Evolutionary conservation across 768 basidiomycete species (phyloP).

Genomic region (Sporobolomyces phaffii): DNA sequence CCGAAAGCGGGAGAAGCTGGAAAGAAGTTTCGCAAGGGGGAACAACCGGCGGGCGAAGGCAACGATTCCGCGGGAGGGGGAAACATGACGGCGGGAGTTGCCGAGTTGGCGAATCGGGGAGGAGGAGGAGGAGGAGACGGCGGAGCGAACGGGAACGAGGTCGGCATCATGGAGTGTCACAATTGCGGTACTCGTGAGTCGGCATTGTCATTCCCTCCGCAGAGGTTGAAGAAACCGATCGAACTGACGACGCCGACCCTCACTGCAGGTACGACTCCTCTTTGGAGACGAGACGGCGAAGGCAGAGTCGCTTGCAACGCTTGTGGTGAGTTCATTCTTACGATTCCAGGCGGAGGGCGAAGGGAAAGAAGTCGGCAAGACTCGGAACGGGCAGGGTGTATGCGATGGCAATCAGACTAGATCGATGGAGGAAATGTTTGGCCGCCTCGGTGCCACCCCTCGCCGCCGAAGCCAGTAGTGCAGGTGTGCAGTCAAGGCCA

Average conservation of each 20-base stretch:
- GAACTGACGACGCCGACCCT: too few relatives aligned
- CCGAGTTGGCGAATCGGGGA: neutral
- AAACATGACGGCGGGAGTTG: too few relatives aligned
- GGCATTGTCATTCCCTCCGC: too few relatives aligned
- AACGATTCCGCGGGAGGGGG: too few relatives aligned
- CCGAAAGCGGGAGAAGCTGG: neutral
- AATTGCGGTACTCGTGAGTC: conserved; percentile 42
- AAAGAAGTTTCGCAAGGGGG: too few relatives aligned
- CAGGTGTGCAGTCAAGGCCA: too few relatives aligned
- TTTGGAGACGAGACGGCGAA: conserved; percentile 52
- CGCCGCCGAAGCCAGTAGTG: too few relatives aligned
- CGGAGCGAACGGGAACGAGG: neutral
- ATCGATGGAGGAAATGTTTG: too few relatives aligned
- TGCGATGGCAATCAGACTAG: conserved; percentile 5
- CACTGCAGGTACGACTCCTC: conserved; percentile 50
- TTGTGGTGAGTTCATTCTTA: conserved; percentile 46
- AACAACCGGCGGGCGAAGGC: too few relatives aligned
- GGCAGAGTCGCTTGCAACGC: conserved; percentile 52
- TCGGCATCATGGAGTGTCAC: conserved; percentile 41
- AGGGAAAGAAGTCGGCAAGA: neutral
- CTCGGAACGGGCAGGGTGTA: neutral
- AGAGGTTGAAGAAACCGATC: too few relatives aligned
- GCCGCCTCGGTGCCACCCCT: too few relatives aligned
- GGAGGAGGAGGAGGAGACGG: neutral
- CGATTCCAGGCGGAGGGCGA: neutral